These are phyloP conservation scores for Ustilago bromivora DNA, from an alignment of 1,284 basidiomycete species.

Conservation along the genomic window DNA sequence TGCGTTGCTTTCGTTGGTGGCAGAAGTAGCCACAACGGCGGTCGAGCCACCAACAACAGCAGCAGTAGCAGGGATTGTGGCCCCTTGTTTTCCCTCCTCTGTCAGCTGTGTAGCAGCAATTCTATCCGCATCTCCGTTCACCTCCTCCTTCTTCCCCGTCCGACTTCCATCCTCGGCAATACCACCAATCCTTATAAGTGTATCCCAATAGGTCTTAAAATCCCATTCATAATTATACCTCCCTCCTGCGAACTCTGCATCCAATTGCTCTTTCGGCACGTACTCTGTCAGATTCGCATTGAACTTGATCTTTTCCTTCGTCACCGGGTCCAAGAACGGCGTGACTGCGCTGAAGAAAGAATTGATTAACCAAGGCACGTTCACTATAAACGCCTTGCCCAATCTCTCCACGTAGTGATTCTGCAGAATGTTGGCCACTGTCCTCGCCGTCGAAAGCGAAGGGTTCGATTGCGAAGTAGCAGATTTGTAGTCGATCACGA, in stretches of 20 bases:
- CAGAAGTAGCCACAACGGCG: slow-evolving; percentile 2
- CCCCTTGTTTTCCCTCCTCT: slow-evolving; percentile 6
- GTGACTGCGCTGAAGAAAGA: slow-evolving; percentile 81
- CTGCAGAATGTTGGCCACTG: slow-evolving; percentile 78
- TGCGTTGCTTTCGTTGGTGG: neutral
- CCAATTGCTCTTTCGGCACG: slow-evolving; percentile 80
- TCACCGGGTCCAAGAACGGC: slow-evolving; percentile 90
- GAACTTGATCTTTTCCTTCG: slow-evolving; percentile 86
- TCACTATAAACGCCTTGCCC: slow-evolving; percentile 85
- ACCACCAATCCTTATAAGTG: slow-evolving; percentile 45
- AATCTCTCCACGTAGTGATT: slow-evolving; percentile 91
- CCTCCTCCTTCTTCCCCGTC: neutral
- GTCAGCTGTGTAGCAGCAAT: slow-evolving; percentile 35
- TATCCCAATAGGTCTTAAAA: slow-evolving; percentile 76
- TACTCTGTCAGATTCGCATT: slow-evolving; percentile 79
- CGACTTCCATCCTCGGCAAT: slow-evolving; percentile 56
- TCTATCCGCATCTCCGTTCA: slow-evolving; percentile 29
- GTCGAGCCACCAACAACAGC: slow-evolving; percentile 16
- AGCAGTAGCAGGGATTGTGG: slow-evolving; percentile 22
- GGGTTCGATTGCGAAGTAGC: slow-evolving; percentile 58
- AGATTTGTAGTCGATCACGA: slow-evolving; percentile 62
- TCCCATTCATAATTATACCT: slow-evolving; percentile 82
- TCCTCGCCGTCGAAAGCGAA: slow-evolving; percentile 46
- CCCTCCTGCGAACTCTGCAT: slow-evolving; percentile 82
- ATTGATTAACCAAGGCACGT: slow-evolving; percentile 75